Base-by-base conservation (phyloP, 2,329 filamentous ascomycete genomes). In the Tolypocladium tundrense region DNA sequence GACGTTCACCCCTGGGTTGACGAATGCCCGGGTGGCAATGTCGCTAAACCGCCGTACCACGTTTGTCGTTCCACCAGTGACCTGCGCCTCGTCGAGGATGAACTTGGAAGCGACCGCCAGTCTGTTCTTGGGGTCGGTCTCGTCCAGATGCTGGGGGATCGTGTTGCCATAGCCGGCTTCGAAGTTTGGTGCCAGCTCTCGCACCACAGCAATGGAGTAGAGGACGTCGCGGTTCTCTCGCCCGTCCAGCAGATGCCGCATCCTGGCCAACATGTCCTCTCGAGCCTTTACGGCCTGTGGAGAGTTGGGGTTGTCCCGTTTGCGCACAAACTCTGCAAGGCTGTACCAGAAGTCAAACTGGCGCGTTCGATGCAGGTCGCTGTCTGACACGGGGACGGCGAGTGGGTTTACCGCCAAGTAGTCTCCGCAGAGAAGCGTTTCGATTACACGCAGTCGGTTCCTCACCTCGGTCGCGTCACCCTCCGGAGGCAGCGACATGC, bases 141-240 rank as follows among this genome's bases (percentile, higher is more conserved):
- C 87, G 66, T 87, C 85, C 6, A 85, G 75, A 59, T 85, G 83
- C 53, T 81, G 78, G 1, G 82, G 80, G 9, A 81, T 74, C 31
- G 79, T 77, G 60, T 75, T 80, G 61, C 81, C 81, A 39, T 82
- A 82, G 62, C 80, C 81, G 13, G 84, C 76, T 16, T 81, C 81
- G 66, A 81, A 84, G 52, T 85, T 82, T 39, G 85, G 84, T 52
- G 88, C 86, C 54, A 91, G 79, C 61, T 92, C 85, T 33, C 91
- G 85, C 19, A 88, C 85, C 57, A 96, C 84, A 10, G 89, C 90
- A 63, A 96, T 87, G 0, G 90, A 94, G 73, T 96, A 96, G 58
- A 97, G 83, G 21, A 96, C 87, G 69, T 97, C 91, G 56, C 92
- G 85, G 66, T 93, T 94, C 73, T 97, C 92, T 31, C 87, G 83